These are phyloP conservation scores for Nicotiana tabacum DNA, from an alignment of 257 asterid species.

Conservation along the genomic window DNA sequence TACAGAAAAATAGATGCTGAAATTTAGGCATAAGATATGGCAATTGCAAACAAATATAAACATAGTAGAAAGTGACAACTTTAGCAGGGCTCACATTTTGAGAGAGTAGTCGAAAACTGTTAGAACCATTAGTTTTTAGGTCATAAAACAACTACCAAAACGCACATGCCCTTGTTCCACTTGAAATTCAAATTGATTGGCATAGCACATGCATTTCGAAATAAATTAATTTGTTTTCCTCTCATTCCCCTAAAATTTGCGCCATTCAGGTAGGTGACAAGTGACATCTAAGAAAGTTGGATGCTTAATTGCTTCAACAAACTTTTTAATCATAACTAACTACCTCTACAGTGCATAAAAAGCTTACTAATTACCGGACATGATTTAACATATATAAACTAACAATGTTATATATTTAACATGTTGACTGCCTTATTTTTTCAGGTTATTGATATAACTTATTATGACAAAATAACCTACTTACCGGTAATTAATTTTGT, in stretches of 20 bases:
- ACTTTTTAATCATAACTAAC: background rate
- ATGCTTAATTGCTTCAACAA: background rate
- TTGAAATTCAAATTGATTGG: conserved; percentile 52
- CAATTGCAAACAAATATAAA: background rate
- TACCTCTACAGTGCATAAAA: background rate
- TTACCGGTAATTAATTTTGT: too few species aligned
- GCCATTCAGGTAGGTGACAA: conserved; percentile 5
- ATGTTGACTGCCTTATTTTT: too few species aligned
- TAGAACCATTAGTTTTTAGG: conserved; percentile 26
- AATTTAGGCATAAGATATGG: conserved; percentile 7
- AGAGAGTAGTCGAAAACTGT: conserved; percentile 25
- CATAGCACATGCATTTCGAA: conserved; percentile 58
- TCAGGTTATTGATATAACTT: too few species aligned
- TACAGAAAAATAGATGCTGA: conserved; percentile 27
- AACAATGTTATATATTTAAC: too few species aligned
- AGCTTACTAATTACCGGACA: too few species aligned
- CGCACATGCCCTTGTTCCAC: conserved; percentile 77
- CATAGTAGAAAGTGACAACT: conserved; percentile 44
- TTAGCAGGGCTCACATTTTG: conserved; percentile 20
- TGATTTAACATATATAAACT: too few species aligned
- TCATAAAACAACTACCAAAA: conserved; percentile 30
- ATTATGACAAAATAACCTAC: too few species aligned
- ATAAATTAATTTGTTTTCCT: background rate
- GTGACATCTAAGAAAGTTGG: background rate
- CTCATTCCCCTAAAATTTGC: background rate